phyloP scores from a whole-genome alignment of 805 yeast genomes.

The Candida ortonii region DNA sequence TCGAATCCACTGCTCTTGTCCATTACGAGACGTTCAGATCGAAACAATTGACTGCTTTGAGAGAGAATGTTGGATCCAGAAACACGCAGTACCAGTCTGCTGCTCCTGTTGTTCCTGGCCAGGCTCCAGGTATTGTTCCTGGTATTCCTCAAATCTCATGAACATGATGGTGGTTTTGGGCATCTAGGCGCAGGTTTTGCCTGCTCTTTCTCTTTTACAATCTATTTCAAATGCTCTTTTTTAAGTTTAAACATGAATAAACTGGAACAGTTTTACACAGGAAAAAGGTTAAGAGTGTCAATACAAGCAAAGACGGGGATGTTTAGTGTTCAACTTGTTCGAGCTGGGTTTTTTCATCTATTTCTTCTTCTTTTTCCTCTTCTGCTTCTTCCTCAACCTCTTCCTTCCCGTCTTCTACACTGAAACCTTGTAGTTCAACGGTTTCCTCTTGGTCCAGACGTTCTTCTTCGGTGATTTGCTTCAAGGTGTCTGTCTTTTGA shows the following conservation, averaged over 20 bases:
- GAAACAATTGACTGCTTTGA: constrained; percentile 88
- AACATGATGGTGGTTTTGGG: constrained; percentile 1
- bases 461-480: constrained; percentile 11
- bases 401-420: no score
- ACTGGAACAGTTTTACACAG: no score
- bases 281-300: not conserved
- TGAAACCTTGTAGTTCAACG: constrained; percentile 6
- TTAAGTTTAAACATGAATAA: no score
- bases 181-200: no score
- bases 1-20: constrained; percentile 81
- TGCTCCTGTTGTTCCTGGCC: constrained; percentile 3
- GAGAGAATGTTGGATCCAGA: constrained; percentile 72
- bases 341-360: no score
- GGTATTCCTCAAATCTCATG: constrained; percentile 13
- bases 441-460: constrained; percentile 13
- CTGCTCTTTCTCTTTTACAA: no score
- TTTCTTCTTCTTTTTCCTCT: constrained; percentile 1
- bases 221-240: no score
- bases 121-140: constrained; percentile 9
- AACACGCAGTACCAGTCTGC: constrained; percentile 30
- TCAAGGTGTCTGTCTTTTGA: constrained; percentile 2
- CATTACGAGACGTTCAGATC: constrained; percentile 94
- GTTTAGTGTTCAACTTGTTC: no score
- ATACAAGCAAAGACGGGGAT: no score
- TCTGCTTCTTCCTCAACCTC: constrained; percentile 6